Percentiles rank a stretch among this genome's conserved stretches.
Evolutionary conservation across 2,329 filamentous ascomycete genomes (phyloP).

Genomic region (Aspergillus neoniger): DNA sequence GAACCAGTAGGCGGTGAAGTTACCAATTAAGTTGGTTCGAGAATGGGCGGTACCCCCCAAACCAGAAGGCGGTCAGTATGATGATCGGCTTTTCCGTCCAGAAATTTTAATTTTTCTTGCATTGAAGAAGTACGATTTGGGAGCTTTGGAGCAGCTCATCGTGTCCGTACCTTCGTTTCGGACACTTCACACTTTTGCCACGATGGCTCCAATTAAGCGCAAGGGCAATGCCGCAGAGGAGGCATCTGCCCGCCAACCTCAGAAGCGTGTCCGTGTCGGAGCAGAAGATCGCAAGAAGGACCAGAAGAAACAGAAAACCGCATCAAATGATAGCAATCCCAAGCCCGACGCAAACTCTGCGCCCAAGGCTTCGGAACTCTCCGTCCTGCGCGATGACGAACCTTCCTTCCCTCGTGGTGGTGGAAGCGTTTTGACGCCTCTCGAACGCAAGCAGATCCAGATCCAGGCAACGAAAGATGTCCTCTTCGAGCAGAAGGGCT

Average conservation of each 20-base stretch:
- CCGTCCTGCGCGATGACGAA: conserved; percentile 71
- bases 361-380: conserved; percentile 38
- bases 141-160: conserved; percentile 29
- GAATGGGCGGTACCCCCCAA: neutral
- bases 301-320: conserved; percentile 34
- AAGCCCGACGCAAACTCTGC: conserved; percentile 22
- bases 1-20: conserved; percentile 21
- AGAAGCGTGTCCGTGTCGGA: conserved; percentile 45
- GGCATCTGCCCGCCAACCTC: conserved; percentile 35
- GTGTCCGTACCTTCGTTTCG: conserved; percentile 27
- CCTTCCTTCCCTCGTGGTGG: conserved; percentile 90
- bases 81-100: conserved; percentile 16
- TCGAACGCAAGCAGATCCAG: conserved; percentile 96
- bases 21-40: conserved; percentile 10
- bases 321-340: conserved; percentile 12
- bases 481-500: conserved; percentile 76
- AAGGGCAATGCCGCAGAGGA: conserved; percentile 46
- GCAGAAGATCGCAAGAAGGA: conserved; percentile 39
- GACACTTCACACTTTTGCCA: conserved; percentile 27
- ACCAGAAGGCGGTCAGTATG: conserved; percentile 23
- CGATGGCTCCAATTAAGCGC: conserved; percentile 50
- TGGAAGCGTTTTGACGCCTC: conserved; percentile 82
- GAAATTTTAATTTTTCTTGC: conserved; percentile 28
- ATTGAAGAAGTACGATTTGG: conserved; percentile 14
- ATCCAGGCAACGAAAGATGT: conserved; percentile 91